Evolutionary conservation across 2,329 filamentous ascomycete species (phyloP).

Genomic region (Fusarium sp.): DNA sequence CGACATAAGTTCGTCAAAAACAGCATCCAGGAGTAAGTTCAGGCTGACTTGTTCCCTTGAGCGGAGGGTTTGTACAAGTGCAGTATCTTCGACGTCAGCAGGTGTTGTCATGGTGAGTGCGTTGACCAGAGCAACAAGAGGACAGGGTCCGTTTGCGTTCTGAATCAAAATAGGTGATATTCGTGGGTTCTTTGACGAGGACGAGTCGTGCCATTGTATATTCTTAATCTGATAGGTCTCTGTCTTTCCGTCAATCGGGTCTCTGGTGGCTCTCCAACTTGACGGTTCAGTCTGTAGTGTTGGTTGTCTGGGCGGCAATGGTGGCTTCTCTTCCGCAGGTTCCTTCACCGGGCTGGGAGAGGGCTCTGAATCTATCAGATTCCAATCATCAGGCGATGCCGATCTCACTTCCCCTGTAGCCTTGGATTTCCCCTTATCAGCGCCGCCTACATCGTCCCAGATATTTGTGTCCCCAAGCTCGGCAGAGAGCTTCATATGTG

Average conservation of each 20-base stretch:
- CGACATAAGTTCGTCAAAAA: conserved; percentile 94
- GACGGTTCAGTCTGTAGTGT: conserved; percentile 44
- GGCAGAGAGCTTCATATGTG: conserved; percentile 46
- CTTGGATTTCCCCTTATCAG: conserved; percentile 59
- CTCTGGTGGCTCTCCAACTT: conserved; percentile 56
- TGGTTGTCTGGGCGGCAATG: conserved; percentile 55
- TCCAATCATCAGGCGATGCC: conserved; percentile 61
- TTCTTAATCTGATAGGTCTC: conserved; percentile 96
- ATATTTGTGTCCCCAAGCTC: conserved; percentile 60
- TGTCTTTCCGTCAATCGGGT: conserved; percentile 60
- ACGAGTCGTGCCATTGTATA: conserved; percentile 83
- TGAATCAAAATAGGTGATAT: conserved; percentile 91
- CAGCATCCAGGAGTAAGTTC: conserved; percentile 84
- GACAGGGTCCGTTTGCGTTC: conserved; percentile 94
- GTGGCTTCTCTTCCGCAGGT: conserved; percentile 46
- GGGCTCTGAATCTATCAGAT: conserved; percentile 61
- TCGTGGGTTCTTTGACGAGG: conserved; percentile 70
- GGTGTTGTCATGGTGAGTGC: conserved; percentile 87
- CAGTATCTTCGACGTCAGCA: conserved; percentile 70
- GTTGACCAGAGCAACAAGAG: conserved; percentile 92
- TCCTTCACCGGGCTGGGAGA: conserved; percentile 34
- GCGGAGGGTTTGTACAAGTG: conserved; percentile 80
- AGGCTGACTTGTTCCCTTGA: conserved; percentile 90
- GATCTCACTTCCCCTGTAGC: conserved; percentile 41
- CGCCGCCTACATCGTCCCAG: conserved; percentile 62